Evolutionary conservation across 2,329 filamentous ascomycete genomes (phyloP).

Genomic region (Epichloe gansuensis): DNA sequence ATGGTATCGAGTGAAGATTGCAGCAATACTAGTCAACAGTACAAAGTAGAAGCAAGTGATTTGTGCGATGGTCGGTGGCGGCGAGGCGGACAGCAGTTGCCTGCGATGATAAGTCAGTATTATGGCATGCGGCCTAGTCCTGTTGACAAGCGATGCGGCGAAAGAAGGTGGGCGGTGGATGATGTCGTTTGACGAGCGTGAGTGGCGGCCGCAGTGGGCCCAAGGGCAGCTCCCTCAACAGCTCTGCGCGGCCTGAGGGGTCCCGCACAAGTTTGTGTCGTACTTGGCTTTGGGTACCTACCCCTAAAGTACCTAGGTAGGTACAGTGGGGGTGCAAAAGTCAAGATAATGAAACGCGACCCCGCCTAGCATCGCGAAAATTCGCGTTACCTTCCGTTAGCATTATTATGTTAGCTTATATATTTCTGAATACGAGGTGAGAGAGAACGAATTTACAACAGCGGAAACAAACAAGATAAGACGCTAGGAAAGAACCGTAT

Average conservation of each 20-base stretch:
- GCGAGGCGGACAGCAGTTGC: conserved; percentile 1
- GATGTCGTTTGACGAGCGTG: conserved; percentile 14
- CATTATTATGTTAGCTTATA: too few species aligned
- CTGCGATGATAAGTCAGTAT: conserved; percentile 5
- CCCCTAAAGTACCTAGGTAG: background rate
- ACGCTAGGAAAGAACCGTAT: too few species aligned
- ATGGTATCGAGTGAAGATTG: background rate
- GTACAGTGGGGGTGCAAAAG: too few species aligned
- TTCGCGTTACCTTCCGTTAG: too few species aligned
- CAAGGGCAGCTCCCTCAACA: conserved; percentile 10
- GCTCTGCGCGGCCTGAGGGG: conserved; percentile 1
- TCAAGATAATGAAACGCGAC: too few species aligned
- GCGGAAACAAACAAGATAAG: too few species aligned
- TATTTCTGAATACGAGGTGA: too few species aligned
- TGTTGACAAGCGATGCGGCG: conserved; percentile 10
- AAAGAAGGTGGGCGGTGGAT: conserved; percentile 12
- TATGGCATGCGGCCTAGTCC: conserved; percentile 7
- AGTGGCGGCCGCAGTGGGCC: conserved; percentile 10
- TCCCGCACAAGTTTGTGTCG: background rate
- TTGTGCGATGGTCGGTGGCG: conserved; percentile 4
- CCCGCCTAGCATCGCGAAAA: too few species aligned
- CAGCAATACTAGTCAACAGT: background rate
- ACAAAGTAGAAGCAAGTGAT: background rate
- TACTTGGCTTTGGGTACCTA: conserved; percentile 1
- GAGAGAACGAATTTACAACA: too few species aligned